phyloP scores from a whole-genome alignment of 305 asterid genomes.

The Fraxinus nigra region DNA sequence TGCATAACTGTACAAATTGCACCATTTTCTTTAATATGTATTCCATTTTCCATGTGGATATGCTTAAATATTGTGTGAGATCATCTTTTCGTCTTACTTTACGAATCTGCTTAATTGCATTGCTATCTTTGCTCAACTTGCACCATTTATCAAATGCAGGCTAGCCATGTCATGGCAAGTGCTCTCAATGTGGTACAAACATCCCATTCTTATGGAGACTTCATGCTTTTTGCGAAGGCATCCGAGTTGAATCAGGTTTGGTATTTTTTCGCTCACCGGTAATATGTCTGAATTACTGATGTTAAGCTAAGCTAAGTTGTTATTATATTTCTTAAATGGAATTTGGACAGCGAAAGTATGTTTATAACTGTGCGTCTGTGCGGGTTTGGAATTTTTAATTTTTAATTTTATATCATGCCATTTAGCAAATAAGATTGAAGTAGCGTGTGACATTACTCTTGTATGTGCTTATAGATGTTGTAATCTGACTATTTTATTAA shows the following conservation, averaged over 20 bases:
- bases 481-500: conserved; percentile 3
- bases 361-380: neutral
- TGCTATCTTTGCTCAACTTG: conserved; percentile 11
- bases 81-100: neutral
- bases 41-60: neutral
- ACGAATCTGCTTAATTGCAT: neutral
- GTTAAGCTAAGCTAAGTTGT: neutral
- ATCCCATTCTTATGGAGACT: conserved; percentile 76
- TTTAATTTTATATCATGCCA: conserved; percentile 10
- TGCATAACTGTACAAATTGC: neutral
- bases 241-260: conserved; percentile 71
- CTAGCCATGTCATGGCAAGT: conserved; percentile 65
- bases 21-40: neutral
- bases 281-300: conserved; percentile 2
- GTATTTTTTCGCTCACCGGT: conserved; percentile 16
- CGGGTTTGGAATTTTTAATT: neutral
- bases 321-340: neutral
- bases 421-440: conserved; percentile 17
- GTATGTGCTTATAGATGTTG: conserved; percentile 11
- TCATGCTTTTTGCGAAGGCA: conserved; percentile 71
- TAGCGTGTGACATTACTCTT: conserved; percentile 7
- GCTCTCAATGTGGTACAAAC: conserved; percentile 86
- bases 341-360: neutral
- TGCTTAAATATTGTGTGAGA: neutral
- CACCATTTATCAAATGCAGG: conserved; percentile 50